Evolutionary conservation across 352 stramenopile genomes (phyloP).

Genomic region (Globisporangium acanthophoron): DNA sequence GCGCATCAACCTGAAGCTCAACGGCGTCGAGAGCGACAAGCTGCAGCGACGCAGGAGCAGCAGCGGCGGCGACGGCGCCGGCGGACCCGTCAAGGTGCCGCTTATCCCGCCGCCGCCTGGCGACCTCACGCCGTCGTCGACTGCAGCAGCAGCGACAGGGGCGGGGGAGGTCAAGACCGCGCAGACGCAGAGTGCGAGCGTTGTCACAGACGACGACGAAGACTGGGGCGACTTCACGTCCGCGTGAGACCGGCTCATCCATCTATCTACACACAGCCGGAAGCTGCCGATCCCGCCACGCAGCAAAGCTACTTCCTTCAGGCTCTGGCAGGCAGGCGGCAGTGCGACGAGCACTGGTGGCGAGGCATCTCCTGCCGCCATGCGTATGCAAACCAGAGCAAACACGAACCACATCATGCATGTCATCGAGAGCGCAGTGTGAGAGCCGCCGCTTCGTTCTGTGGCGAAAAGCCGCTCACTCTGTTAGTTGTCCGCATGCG

Average conservation of each 20-base stretch:
- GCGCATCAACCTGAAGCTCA: constrained; percentile 70
- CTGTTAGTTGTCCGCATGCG: too few species aligned
- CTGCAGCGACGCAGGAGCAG: constrained; percentile 24
- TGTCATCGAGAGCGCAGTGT: not conserved
- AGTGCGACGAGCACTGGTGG: not conserved
- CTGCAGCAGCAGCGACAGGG: constrained; percentile 16
- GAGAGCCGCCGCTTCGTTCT: not conserved
- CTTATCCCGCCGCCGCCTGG: constrained; percentile 53
- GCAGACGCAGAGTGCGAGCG: constrained; percentile 27
- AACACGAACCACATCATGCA: not conserved
- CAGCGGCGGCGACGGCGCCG: constrained; percentile 12
- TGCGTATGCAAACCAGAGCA: not conserved
- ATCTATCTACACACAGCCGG: not conserved
- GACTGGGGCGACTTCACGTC: constrained; percentile 86
- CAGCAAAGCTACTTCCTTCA: not conserved
- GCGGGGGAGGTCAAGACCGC: constrained; percentile 20
- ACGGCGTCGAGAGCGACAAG: constrained; percentile 24
- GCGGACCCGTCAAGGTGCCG: constrained; percentile 35
- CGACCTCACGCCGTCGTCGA: constrained; percentile 21
- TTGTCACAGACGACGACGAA: constrained; percentile 35
- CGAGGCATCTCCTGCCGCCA: not conserved
- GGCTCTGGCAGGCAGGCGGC: too few species aligned
- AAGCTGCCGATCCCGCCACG: too few species aligned
- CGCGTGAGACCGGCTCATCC: constrained; percentile 19
- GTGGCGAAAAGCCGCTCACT: not conserved